Evolutionary conservation across 2,329 filamentous ascomycete species (phyloP), one percentile per base, ranked within the genome.

Genomic region (Calonectria pauciramosa): DNA sequence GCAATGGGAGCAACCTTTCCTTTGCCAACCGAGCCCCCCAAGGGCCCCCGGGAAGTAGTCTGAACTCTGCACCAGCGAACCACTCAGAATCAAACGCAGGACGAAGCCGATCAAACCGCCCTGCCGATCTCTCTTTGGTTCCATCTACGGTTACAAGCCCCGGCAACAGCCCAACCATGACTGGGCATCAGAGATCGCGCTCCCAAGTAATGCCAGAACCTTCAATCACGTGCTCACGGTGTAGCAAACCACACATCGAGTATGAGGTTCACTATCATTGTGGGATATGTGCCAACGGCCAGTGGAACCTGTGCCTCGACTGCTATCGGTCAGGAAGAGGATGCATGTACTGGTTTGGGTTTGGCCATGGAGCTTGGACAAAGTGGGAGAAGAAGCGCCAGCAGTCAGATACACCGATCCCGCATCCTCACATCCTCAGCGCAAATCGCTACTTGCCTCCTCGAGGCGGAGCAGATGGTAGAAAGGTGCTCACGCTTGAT

Each of bases 251-350:
- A 8, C 91, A 96, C 74, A 96, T 98, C 47, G 94, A 98, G 82
- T 95, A 98, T 79, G 92, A 95, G 11, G 86, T 98, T 2, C 95
- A 98, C 84, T 98, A 96, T 85, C 94, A 94, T 82, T 99, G 96
- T 84, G 84, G 86, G 2, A 88, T 88, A 65, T 98, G 96, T 83
- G 88, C 90, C 20, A 86, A 89, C 8, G 95, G 95, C 0, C 87
- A 91, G 60, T 98, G 93, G 88, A 94, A 96, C 82, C 87, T 98
- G 14, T 99, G 96, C 81, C 85, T 94, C 2, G 89, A 89, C 76
- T 99, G 96, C 86, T 98, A 97, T 83, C 92, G 95, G 34, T 83
- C 87, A 16, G 93, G 93, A 11, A 91, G 91, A 80, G 96, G 96
- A 14, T 99, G 96, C 83, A 88, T 92, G 23, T 91, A 97, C 82